Evolutionary conservation across 208 protist genomes (phyloP).

Genomic region (Leptomonas pyrrhocoris): DNA sequence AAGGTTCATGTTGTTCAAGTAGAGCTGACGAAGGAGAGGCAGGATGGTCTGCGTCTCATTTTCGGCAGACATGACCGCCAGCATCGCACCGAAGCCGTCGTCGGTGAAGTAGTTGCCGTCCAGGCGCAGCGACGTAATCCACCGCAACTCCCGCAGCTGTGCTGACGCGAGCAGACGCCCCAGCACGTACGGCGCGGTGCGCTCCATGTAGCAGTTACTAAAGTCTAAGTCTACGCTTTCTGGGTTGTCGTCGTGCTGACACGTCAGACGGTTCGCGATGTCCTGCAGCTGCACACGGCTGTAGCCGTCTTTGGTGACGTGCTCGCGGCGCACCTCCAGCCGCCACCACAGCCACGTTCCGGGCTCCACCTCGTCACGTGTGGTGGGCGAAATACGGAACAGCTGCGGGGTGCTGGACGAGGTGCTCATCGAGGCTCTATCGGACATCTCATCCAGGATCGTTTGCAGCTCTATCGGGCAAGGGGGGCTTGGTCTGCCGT

Average conservation of each 20-base stretch:
- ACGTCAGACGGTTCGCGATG: slow-evolving; percentile 50
- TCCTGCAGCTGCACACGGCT: slow-evolving; percentile 64
- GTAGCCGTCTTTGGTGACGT: slow-evolving; percentile 67
- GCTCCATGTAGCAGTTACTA: slow-evolving; percentile 79
- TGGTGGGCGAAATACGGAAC: slow-evolving; percentile 55
- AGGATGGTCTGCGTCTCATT: slow-evolving; percentile 57
- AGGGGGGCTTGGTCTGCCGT: slow-evolving; percentile 5
- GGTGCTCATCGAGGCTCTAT: slow-evolving; percentile 20
- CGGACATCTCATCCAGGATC: slow-evolving; percentile 27
- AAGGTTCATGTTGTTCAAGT: slow-evolving; percentile 87
- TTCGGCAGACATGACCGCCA: slow-evolving; percentile 59
- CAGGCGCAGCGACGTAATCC: slow-evolving; percentile 77
- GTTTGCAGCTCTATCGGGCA: slow-evolving; percentile 28
- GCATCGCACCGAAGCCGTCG: slow-evolving; percentile 72
- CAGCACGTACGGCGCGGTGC: slow-evolving; percentile 73
- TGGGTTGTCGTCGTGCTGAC: slow-evolving; percentile 66
- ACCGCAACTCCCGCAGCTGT: slow-evolving; percentile 59
- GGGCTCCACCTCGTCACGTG: slow-evolving; percentile 29
- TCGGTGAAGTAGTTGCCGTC: slow-evolving; percentile 87
- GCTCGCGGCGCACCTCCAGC: slow-evolving; percentile 59
- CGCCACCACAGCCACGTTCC: slow-evolving; percentile 83
- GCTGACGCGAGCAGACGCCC: slow-evolving; percentile 62
- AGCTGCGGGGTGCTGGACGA: slow-evolving; percentile 65
- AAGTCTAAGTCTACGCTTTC: slow-evolving; percentile 72
- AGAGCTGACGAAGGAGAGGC: slow-evolving; percentile 71